Evolutionary conservation across 2,329 filamentous ascomycete genomes (phyloP).

Genomic region (Didymella sp.): DNA sequence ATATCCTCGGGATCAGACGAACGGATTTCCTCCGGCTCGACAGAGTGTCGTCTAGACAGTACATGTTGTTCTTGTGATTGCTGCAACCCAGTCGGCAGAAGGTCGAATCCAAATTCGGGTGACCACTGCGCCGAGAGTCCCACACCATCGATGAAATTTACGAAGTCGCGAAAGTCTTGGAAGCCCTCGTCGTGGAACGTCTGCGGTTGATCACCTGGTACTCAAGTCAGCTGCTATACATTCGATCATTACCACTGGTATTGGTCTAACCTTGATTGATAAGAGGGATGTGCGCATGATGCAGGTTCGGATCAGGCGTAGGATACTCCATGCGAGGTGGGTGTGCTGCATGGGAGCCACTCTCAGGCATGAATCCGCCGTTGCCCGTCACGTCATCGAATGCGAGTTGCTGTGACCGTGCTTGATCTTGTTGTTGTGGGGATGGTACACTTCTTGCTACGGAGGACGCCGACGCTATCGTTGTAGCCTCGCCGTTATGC

Average conservation of each 20-base stretch:
- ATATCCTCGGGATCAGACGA: slow-evolving; percentile 38
- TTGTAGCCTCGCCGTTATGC: slow-evolving; percentile 22
- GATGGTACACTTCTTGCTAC: slow-evolving; percentile 7
- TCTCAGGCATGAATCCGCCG: neutral
- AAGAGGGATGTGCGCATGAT: slow-evolving; percentile 25
- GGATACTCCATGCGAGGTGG: slow-evolving; percentile 23
- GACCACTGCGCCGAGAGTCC: slow-evolving; percentile 43
- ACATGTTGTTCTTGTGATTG: slow-evolving; percentile 22
- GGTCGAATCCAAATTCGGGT: slow-evolving; percentile 41
- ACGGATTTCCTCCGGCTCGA: slow-evolving; percentile 23
- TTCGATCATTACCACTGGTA: neutral
- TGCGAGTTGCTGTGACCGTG: neutral
- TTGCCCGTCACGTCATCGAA: slow-evolving; percentile 1
- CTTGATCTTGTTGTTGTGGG: neutral
- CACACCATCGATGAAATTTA: slow-evolving; percentile 45
- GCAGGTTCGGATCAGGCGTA: slow-evolving; percentile 17
- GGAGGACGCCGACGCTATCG: slow-evolving; percentile 14
- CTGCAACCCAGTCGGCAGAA: slow-evolving; percentile 30
- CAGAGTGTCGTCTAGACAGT: slow-evolving; percentile 28
- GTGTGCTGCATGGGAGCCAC: slow-evolving; percentile 2
- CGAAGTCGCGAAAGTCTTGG: slow-evolving; percentile 43
- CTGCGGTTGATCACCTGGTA: slow-evolving; percentile 7
- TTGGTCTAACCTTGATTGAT: slow-evolving; percentile 22
- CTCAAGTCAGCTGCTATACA: neutral
- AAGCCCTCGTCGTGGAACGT: slow-evolving; percentile 34